phyloP scores from a whole-genome alignment of 352 stramenopile genomes.

The Globisporangium cystogenes region DNA sequence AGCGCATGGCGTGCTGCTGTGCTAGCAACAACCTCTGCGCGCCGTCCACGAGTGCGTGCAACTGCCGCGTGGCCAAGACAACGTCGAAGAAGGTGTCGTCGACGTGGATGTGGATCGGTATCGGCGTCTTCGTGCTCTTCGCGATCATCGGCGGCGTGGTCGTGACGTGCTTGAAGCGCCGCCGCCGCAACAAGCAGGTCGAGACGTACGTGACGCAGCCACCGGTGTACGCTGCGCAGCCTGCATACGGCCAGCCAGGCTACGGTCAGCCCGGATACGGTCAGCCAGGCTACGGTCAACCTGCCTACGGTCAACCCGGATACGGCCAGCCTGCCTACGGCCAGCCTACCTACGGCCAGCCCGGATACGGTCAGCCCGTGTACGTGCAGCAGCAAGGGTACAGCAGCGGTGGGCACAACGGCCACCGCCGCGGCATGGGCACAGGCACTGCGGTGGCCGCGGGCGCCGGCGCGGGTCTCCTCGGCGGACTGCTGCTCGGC shows the following conservation, averaged over 20 bases:
- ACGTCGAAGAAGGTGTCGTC: conserved; percentile 11
- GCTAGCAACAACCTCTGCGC: conserved; percentile 24
- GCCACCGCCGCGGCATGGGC: conserved; percentile 27
- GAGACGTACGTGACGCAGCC: conserved; percentile 7
- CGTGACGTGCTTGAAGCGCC: conserved; percentile 29
- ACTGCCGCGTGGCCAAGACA: conserved; percentile 13
- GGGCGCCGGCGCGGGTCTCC: conserved; percentile 27
- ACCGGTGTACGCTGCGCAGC: conserved; percentile 3
- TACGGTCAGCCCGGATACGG: conserved; percentile 21
- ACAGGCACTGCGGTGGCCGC: conserved; percentile 27
- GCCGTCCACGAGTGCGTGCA: conserved; percentile 31
- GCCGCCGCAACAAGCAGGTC: conserved; percentile 15
- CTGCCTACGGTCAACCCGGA: conserved; percentile 19
- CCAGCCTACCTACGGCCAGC: conserved; percentile 10
- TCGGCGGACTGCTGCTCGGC: conserved; percentile 32
- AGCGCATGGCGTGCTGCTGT: conserved; percentile 46
- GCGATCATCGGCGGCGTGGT: conserved; percentile 22
- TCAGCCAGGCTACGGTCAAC: conserved; percentile 12
- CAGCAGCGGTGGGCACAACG: conserved; percentile 12
- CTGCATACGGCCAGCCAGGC: conserved; percentile 11
- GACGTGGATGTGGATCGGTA: conserved; percentile 20
- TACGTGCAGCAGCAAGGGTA: conserved; percentile 17
- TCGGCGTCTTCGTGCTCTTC: conserved; percentile 21
- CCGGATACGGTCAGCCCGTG: conserved; percentile 16
- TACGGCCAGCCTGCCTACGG: conserved; percentile 19